These are phyloP conservation scores for Salvia sclarea DNA, from an alignment of 305 asterid species.

Conservation along the genomic window DNA sequence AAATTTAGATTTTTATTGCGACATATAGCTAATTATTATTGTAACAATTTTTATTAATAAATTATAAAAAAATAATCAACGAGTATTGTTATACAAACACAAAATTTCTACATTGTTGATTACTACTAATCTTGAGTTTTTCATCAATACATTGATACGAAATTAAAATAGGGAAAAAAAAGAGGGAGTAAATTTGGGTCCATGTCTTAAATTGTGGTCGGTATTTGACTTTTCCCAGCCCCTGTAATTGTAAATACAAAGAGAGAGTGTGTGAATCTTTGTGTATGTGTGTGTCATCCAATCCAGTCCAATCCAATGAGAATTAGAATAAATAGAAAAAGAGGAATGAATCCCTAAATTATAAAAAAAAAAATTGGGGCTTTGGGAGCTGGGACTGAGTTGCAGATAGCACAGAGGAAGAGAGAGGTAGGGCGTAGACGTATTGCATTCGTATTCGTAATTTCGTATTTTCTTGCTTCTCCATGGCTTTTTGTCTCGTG, in stretches of 20 bases:
- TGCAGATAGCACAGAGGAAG: not conserved
- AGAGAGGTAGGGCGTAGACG: not conserved
- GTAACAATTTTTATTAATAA: too few relatives aligned
- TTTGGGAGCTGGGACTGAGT: not conserved
- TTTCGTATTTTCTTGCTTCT: conserved; percentile 13
- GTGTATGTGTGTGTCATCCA: not conserved
- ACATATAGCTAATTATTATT: too few relatives aligned
- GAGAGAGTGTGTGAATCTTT: not conserved
- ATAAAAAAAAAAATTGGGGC: not conserved
- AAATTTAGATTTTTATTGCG: too few relatives aligned
- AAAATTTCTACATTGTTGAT: too few relatives aligned
- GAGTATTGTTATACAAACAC: too few relatives aligned
- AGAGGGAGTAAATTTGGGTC: not conserved
- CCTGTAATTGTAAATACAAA: not conserved
- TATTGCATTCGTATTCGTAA: not conserved
- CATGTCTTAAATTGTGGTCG: not conserved
- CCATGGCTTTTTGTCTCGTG: not conserved
- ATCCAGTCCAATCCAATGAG: too few relatives aligned
- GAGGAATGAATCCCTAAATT: conserved; percentile 30
- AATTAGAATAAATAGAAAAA: not conserved
- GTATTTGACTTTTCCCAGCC: not conserved
- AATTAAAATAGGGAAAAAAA: not conserved
- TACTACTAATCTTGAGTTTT: too few relatives aligned
- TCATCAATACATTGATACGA: not conserved
- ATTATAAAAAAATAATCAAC: too few relatives aligned